Base-by-base conservation (phyloP, 768 basidiomycete genomes). In the Cystofilobasidium bisporidii region DNA sequence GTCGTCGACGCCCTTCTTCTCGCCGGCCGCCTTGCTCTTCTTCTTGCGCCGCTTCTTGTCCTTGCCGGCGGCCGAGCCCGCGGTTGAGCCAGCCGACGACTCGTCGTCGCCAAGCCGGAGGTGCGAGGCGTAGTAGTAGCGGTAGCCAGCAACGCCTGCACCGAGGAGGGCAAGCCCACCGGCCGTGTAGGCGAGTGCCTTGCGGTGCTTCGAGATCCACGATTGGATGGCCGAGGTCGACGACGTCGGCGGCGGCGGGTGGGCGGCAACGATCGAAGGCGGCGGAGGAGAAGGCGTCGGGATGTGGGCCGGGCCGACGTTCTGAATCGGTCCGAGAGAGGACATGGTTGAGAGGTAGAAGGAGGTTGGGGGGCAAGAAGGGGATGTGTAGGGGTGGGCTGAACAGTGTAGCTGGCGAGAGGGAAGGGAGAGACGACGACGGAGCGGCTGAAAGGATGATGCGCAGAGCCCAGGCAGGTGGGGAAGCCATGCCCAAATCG, bases 1-100 rank as follows among this genome's bases (percentile, higher is more conserved):
- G 45, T 69, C 68, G 36, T 69, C 61, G 48, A 69, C 63, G 14
- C 32, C 30, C 68, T 68, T 68, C 61, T 63, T 63, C 24, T 32
- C 48, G 41, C 30, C 43, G 36, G n/a, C 28, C 53, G 59, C 38
- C 64, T 59, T 65, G 28, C 24, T 20, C 22, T 41, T 59, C 63
- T 69, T 69, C 63, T 64, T 69, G 33, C 53, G 60, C 63, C 45
- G 63, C 68, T 64, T 69, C 43, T 47, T 64, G 24, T 41, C 57
- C 38, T 53, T 41, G 5, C 26, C 33, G 10, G 43, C 43, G 17
- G 17, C 43, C 28, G 33, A 26, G n/a, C 18, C 28, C 58, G 36
- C 6, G 5, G 60, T 11, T 41, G 60, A 41, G 41, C 60, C 60
- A 10, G 40, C 40, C 38, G 40, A 11, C 11, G 28, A 17, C n/a